Conservation (phyloP, 1,139 yeast species). For the Suhomyces panamericanus region DNA sequence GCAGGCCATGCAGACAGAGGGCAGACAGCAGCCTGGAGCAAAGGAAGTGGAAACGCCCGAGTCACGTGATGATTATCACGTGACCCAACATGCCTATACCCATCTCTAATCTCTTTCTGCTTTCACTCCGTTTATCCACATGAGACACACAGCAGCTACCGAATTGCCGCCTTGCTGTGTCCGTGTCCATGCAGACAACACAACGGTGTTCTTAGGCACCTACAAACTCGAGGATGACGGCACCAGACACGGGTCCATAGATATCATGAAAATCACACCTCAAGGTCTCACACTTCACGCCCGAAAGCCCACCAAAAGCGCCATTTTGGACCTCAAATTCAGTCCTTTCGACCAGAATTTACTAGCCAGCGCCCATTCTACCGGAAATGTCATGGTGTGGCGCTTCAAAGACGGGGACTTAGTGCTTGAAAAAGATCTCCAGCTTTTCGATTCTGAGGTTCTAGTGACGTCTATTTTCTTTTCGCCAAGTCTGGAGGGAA, state of each 20-base stretch:
- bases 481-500: slow-evolving; percentile 38
- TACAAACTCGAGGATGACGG: slow-evolving; percentile 68
- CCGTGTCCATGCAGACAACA: slow-evolving; percentile 55
- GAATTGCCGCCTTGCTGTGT: slow-evolving; percentile 83
- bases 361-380: slow-evolving; percentile 72
- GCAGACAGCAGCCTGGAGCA: too few species aligned
- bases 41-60: too few species aligned
- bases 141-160: slow-evolving; percentile 31
- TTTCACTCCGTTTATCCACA: background rate
- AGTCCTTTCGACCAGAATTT: slow-evolving; percentile 51
- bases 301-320: slow-evolving; percentile 49
- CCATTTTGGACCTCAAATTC: slow-evolving; percentile 75
- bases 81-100: background rate
- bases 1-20: too few species aligned
- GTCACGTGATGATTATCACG: background rate
- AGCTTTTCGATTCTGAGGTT: slow-evolving; percentile 46
- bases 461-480: slow-evolving; percentile 71
- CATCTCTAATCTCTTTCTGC: background rate
- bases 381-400: slow-evolving; percentile 76
- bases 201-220: slow-evolving; percentile 67
- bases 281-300: slow-evolving; percentile 22
- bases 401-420: slow-evolving; percentile 22
- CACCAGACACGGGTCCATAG: slow-evolving; percentile 71
- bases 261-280: slow-evolving; percentile 45
- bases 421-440: slow-evolving; percentile 24